These are phyloP conservation scores for Aphanocladium album DNA, from an alignment of 2,329 filamentous ascomycete genomes.

Conservation along the genomic window DNA sequence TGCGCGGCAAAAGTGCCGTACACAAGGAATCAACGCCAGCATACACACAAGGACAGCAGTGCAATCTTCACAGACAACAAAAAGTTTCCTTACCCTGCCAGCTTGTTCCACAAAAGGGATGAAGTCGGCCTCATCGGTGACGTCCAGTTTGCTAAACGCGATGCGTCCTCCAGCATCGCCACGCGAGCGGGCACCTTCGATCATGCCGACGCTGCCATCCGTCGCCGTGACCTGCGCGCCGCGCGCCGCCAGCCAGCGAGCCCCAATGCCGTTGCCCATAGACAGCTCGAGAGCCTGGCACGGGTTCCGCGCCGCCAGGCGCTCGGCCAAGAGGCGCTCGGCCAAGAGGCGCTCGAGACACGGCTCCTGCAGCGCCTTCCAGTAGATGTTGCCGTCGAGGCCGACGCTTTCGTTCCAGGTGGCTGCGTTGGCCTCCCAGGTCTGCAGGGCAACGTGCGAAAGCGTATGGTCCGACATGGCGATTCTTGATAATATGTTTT, in stretches of 20 bases:
- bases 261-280: constrained; percentile 44
- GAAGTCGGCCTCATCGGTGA: constrained; percentile 31
- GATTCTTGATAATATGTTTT: neutral
- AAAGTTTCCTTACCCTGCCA: constrained; percentile 11
- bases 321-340: constrained; percentile 14
- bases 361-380: constrained; percentile 37
- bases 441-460: constrained; percentile 19
- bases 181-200: constrained; percentile 27
- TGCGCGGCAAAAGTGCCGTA: no score
- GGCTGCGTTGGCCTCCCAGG: constrained; percentile 38
- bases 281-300: constrained; percentile 41
- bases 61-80: neutral
- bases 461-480: neutral
- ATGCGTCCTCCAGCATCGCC: constrained; percentile 20
- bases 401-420: constrained; percentile 39
- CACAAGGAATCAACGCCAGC: no score
- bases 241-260: constrained; percentile 36
- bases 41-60: no score
- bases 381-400: constrained; percentile 39
- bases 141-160: constrained; percentile 31
- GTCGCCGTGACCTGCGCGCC: constrained; percentile 37
- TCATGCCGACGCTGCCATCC: constrained; percentile 38
- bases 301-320: neutral
- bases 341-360: constrained; percentile 32
- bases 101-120: constrained; percentile 21